A percentile compares a stretch with the other conserved stretches of the same genome.
Evolutionary conservation across 805 yeast species (phyloP).

Genomic region (Yamadazyma scolyti): DNA sequence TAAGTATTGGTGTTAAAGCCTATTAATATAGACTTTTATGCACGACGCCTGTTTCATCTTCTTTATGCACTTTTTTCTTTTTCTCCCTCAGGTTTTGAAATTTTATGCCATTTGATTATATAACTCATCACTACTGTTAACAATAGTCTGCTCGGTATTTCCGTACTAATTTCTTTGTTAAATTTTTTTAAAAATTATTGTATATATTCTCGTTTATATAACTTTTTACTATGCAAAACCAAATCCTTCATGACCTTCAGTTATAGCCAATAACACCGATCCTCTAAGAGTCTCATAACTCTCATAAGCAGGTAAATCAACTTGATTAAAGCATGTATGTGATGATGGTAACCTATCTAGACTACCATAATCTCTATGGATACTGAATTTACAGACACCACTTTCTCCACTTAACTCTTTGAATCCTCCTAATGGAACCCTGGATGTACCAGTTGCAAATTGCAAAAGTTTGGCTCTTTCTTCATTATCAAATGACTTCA

Average conservation of each 20-base stretch:
- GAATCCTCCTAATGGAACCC: conserved; percentile 93
- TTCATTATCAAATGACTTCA: conserved; percentile 87
- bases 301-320: conserved; percentile 90
- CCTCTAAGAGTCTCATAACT: conserved; percentile 82
- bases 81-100: too few species aligned
- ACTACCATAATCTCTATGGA: conserved; percentile 84
- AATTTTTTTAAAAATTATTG: too few species aligned
- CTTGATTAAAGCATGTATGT: conserved; percentile 91
- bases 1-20: too few species aligned
- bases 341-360: conserved; percentile 89
- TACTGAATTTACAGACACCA: conserved; percentile 81
- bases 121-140: too few species aligned
- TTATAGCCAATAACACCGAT: conserved; percentile 75
- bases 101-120: too few species aligned
- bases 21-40: too few species aligned
- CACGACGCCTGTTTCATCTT: too few species aligned
- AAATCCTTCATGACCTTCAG: conserved; percentile 95
- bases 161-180: too few species aligned
- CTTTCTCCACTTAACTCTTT: conserved; percentile 83
- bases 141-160: too few species aligned
- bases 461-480: conserved; percentile 92
- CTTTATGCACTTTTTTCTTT: too few species aligned
- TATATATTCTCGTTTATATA: too few species aligned
- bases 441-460: conserved; percentile 95
- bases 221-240: conserved; percentile 62